phyloP scores from a whole-genome alignment of 2,329 filamentous ascomycete genomes.

The Leptographium lundbergii region DNA sequence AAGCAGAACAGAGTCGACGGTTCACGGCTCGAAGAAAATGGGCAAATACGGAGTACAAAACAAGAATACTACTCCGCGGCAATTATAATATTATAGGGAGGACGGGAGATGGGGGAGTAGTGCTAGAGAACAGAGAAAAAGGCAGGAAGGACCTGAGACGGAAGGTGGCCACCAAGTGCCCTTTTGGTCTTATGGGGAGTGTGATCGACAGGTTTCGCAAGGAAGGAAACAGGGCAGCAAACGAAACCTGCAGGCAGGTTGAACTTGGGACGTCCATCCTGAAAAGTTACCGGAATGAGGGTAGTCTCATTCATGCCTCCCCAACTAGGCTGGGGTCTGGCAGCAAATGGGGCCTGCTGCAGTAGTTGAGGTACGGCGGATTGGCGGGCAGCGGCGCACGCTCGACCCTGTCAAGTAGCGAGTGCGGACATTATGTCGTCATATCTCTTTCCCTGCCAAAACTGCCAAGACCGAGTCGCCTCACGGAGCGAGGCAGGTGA shows the following conservation, averaged over 20 bases:
- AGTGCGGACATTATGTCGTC: background rate
- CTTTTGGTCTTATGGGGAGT: background rate
- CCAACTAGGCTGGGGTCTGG: background rate
- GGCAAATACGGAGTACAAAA: background rate
- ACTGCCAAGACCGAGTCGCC: too few relatives aligned
- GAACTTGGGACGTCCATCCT: background rate
- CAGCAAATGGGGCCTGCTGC: background rate
- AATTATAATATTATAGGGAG: background rate
- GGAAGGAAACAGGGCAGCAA: background rate
- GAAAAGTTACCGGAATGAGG: background rate
- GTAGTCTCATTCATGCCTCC: background rate
- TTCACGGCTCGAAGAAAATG: background rate
- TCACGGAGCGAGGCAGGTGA: too few relatives aligned
- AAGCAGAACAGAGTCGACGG: too few relatives aligned
- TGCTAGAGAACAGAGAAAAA: background rate
- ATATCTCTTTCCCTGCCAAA: too few relatives aligned
- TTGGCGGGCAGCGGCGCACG: background rate
- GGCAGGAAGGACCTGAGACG: background rate
- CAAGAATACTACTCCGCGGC: background rate
- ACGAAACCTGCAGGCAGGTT: background rate
- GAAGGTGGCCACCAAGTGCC: background rate
- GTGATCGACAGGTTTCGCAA: constrained; percentile 1
- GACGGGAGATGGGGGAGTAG: background rate
- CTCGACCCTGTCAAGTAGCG: background rate
- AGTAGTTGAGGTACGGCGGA: background rate